Evolutionary conservation across 129 eudicot species (phyloP), one percentile per base, ranked within the genome.

Genomic region (Flaveria sonorensis): DNA sequence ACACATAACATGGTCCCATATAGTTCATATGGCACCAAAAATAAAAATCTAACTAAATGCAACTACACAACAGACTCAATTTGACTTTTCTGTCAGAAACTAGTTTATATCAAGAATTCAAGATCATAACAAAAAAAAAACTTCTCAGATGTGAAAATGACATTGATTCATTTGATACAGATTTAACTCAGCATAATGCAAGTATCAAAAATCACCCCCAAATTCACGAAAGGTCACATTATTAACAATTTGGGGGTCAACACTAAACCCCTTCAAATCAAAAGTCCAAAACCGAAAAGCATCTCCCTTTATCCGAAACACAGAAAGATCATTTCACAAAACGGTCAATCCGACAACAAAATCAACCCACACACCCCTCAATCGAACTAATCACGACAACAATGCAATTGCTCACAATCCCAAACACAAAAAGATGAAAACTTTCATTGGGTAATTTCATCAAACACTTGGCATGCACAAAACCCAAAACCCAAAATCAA

Each of bases 381-480:
- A 77, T 68, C 59, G 26, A 45, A 68, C 3, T 53, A 23, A 60
- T 15, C 52, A 24, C 5, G 18, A 20, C 67, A 72, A 23, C 9
- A 51, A 72, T 36, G 47, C 21, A 36, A 50, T 73, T 47, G 43
- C 70, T 53, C 13, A 18, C 18, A 68, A 36, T 73, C 55, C 75
- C 70, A 73, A 66, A 55, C 75, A 46, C 1, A 46, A 30, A 74
- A 76, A 42, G 11, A 42, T 30, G 3, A 64, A 3, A 70, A 77
- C 12, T 15, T 7, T 70, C 60, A 65, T 6, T 45, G 75, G 60
- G 79, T 9, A 72, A 77, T 77, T 71, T 72, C 59, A 66, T 77
- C 82, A 5, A 82, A 73, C 86, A 82, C 15, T 56, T 68, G 75
- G 61, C 73, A 73, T 60, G 70, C 74, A 72, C 50, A 1, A 36